These are phyloP conservation scores for Sporothrix phasma DNA, from an alignment of 2,329 filamentous ascomycete species.

Conservation along the genomic window DNA sequence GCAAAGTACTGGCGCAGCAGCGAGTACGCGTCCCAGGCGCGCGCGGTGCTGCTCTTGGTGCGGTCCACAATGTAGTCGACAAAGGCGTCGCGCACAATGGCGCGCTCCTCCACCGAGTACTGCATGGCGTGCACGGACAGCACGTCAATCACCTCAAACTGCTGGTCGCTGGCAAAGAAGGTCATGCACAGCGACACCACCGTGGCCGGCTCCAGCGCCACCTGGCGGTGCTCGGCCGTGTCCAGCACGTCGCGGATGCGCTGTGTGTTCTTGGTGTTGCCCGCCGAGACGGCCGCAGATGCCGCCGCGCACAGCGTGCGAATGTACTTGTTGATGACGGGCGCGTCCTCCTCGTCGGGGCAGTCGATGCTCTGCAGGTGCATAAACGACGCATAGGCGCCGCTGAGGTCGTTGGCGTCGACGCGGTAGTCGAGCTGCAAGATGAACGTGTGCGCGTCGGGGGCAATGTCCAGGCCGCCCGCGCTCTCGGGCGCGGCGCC, in stretches of 20 bases:
- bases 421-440: slow-evolving; percentile 69
- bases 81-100: slow-evolving; percentile 55
- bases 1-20: slow-evolving; percentile 55
- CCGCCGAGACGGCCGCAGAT: not conserved
- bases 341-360: slow-evolving; percentile 45
- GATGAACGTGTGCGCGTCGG: slow-evolving; percentile 60
- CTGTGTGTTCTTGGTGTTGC: slow-evolving; percentile 44
- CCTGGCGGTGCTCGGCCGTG: slow-evolving; percentile 59
- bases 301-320: slow-evolving; percentile 43
- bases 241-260: slow-evolving; percentile 64
- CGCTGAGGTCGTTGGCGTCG: slow-evolving; percentile 60
- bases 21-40: slow-evolving; percentile 57
- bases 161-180: slow-evolving; percentile 66
- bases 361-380: slow-evolving; percentile 49
- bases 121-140: slow-evolving; percentile 65
- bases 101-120: slow-evolving; percentile 60
- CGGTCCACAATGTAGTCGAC: slow-evolving; percentile 57
- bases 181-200: slow-evolving; percentile 62
- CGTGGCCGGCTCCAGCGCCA: slow-evolving; percentile 62
- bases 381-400: slow-evolving; percentile 56
- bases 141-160: slow-evolving; percentile 70
- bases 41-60: slow-evolving; percentile 46
- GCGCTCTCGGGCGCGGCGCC: slow-evolving; percentile 30
- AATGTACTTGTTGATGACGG: slow-evolving; percentile 61
- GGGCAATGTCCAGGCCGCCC: slow-evolving; percentile 49